Evolutionary conservation across 768 basidiomycete genomes (phyloP).

Genomic region (Podaxis sp.): DNA sequence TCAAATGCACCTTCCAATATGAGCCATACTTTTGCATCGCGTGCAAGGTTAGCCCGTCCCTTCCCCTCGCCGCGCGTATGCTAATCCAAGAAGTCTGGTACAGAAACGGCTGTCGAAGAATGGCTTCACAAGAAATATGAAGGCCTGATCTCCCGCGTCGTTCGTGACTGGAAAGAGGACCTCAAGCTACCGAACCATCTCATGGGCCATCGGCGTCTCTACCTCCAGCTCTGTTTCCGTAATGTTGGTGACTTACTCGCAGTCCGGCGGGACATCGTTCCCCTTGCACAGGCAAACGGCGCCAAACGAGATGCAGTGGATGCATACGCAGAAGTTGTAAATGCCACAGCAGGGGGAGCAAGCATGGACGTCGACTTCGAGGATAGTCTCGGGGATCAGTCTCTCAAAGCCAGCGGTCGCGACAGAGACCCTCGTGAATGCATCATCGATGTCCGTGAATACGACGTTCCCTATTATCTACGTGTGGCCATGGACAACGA

Average conservation of each 20-base stretch:
- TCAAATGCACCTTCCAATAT: constrained; percentile 90
- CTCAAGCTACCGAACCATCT: constrained; percentile 95
- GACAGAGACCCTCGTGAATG: constrained; percentile 87
- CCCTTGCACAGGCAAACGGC: constrained; percentile 86
- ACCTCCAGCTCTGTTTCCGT: constrained; percentile 85
- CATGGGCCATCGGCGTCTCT: constrained; percentile 89
- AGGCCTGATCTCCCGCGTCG: constrained; percentile 76
- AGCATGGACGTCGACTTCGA: constrained; percentile 71
- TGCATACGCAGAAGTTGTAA: constrained; percentile 96
- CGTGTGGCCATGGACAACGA: constrained; percentile 99
- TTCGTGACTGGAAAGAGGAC: constrained; percentile 88
- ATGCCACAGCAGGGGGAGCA: constrained; percentile 62
- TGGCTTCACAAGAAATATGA: constrained; percentile 95
- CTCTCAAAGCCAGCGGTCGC: constrained; percentile 35
- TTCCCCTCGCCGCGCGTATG: neutral
- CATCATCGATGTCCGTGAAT: constrained; percentile 94
- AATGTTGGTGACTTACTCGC: constrained; percentile 91
- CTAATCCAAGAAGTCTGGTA: constrained; percentile 57
- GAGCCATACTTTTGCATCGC: constrained; percentile 95
- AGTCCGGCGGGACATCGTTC: constrained; percentile 86
- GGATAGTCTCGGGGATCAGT: constrained; percentile 51
- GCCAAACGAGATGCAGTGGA: constrained; percentile 95
- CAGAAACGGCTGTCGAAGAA: constrained; percentile 90
- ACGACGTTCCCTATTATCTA: constrained; percentile 95
- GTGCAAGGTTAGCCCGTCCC: constrained; percentile 68